phyloP scores from a whole-genome alignment of 2,329 filamentous ascomycete species.

The Phyllosticta citribraziliensis region DNA sequence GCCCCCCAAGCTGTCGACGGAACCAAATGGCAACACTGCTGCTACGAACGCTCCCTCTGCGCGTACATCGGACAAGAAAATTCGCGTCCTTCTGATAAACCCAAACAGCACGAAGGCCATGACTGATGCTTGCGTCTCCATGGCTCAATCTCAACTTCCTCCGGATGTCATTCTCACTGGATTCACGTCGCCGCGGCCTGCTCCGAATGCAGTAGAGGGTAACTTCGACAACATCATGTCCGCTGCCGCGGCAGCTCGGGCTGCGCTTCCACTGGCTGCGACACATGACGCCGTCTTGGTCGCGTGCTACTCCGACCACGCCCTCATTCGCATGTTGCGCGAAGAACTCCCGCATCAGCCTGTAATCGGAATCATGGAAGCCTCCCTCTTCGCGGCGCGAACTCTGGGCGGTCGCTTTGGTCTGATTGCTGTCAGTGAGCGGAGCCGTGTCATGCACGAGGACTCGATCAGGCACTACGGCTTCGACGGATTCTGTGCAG shows the following conservation, averaged over 20 bases:
- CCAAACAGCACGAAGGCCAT: constrained; percentile 39
- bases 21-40: background rate
- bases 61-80: constrained; percentile 13
- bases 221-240: constrained; percentile 42
- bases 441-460: constrained; percentile 32
- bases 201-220: constrained; percentile 43
- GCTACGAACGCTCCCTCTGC: constrained; percentile 5
- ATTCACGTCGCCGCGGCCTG: constrained; percentile 41
- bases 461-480: constrained; percentile 35
- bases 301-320: constrained; percentile 41
- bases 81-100: constrained; percentile 39
- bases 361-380: constrained; percentile 43
- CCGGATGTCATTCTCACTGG: constrained; percentile 38
- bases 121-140: constrained; percentile 38
- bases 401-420: constrained; percentile 41
- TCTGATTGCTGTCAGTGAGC: constrained; percentile 32
- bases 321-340: constrained; percentile 36
- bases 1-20: constrained; percentile 23
- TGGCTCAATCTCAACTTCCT: constrained; percentile 35
- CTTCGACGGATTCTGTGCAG: constrained; percentile 33
- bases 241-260: constrained; percentile 38
- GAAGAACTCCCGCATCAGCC: constrained; percentile 36
- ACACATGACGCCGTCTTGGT: constrained; percentile 40
- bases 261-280: constrained; percentile 33
- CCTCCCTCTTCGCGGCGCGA: constrained; percentile 38